Conservation (phyloP, 2,329 filamentous ascomycete species). For the Fusarium clavum region DNA sequence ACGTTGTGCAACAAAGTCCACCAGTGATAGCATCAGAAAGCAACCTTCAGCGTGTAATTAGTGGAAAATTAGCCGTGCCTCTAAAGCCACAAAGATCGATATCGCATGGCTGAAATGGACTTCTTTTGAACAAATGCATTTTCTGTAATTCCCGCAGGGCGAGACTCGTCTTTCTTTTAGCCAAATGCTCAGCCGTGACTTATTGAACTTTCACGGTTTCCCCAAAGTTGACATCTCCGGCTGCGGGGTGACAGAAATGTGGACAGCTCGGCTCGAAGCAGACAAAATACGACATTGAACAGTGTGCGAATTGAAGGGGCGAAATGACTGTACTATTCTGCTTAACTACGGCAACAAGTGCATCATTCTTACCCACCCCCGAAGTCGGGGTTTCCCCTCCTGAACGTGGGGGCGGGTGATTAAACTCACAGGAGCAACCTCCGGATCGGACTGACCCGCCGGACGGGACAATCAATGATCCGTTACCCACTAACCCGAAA, state of each 20-base stretch:
- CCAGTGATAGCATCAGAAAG: neutral
- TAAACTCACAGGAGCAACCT: constrained; percentile 3
- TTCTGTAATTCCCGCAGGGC: constrained; percentile 15
- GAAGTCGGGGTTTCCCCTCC: constrained; percentile 20
- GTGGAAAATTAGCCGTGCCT: constrained; percentile 16
- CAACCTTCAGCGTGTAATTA: neutral
- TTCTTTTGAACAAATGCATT: constrained; percentile 5
- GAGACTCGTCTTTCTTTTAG: neutral
- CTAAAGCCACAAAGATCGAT: neutral
- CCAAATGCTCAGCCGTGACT: constrained; percentile 7
- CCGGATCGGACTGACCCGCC: neutral
- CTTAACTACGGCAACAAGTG: neutral
- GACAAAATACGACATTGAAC: neutral
- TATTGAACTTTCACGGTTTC: constrained; percentile 15
- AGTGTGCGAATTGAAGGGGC: rapidly evolving
- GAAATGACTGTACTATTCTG: neutral
- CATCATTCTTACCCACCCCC: neutral
- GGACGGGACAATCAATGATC: neutral
- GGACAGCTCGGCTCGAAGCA: neutral
- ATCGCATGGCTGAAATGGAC: neutral
- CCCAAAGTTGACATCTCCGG: constrained; percentile 20
- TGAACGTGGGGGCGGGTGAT: constrained; percentile 22
- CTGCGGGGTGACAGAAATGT: neutral
- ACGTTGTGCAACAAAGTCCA: neutral
- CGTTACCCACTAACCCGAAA: neutral